phyloP scores from a whole-genome alignment of 2,329 filamentous ascomycete genomes.

The Chrysosporium queenslandicum region DNA sequence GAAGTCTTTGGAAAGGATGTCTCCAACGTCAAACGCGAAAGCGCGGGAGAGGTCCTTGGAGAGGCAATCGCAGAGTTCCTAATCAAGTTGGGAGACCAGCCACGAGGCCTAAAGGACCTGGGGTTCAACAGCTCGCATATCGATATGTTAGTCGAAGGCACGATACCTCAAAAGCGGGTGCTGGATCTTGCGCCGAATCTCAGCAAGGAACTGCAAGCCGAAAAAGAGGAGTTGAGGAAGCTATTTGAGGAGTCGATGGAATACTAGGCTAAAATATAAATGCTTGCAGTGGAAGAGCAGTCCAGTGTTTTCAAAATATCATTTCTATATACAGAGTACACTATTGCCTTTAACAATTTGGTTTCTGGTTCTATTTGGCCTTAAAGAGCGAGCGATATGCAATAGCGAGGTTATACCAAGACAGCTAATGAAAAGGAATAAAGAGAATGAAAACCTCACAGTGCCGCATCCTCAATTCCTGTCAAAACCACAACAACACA shows the following conservation, averaged over 20 bases:
- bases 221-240: slow-evolving; percentile 59
- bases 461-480: no score
- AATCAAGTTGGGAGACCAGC: slow-evolving; percentile 77
- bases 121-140: slow-evolving; percentile 70
- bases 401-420: no score
- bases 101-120: slow-evolving; percentile 68
- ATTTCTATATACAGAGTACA: no score
- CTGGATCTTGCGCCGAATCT: slow-evolving; percentile 83
- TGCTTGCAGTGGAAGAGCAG: no score
- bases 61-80: slow-evolving; percentile 78
- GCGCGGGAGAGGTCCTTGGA: slow-evolving; percentile 75
- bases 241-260: slow-evolving; percentile 57
- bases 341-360: no score
- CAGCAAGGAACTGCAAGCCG: slow-evolving; percentile 56
- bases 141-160: slow-evolving; percentile 81
- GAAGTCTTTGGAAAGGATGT: slow-evolving; percentile 87
- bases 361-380: no score
- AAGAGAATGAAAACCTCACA: no score
- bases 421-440: no score
- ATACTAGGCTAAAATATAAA: slow-evolving; percentile 32
- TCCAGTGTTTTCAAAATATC: no score
- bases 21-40: slow-evolving; percentile 75
- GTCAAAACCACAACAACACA: no score
- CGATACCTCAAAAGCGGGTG: slow-evolving; percentile 82
- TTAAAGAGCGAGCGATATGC: no score